Base-by-base conservation (phyloP, 2,329 filamentous ascomycete species). In the Botrytis byssoidea region DNA sequence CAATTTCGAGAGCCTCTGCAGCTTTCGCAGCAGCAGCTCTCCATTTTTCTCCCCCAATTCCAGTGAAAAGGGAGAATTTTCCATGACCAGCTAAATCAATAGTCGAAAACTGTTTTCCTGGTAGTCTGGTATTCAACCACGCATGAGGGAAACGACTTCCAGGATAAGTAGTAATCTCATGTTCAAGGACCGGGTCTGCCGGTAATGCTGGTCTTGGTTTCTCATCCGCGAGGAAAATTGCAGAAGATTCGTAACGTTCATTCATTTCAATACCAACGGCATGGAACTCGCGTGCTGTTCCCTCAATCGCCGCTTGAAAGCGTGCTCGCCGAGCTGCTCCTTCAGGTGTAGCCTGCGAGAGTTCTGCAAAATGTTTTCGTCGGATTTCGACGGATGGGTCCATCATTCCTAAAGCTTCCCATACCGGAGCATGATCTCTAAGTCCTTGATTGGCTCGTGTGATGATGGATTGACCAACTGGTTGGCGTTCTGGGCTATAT, bases 371-470 rank as follows among this genome's bases (percentile, higher is more conserved):
- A 8, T 71, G 44, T 16, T 77, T 76, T 67, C 65, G 71, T 16
- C 76, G 67, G 14, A 77, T 60, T 7, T 78, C 78, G 25, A 79
- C 14, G 2, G 70, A 72, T 40, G 77, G 71, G 1, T 70, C 51
- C 68, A 83, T 77, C 76, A 85, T 82, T 3, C 86, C 86, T 3
- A 88, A 81, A 4, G 84, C 82, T 63, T 83, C 80, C 82, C 83
- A 86, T 51, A 87, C 81, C 5, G 80, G 81, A 0, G 77, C 73
- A 76, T 90, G 88, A 66, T 88, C 86, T 10, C 61, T n/a, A 35
- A 68, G 5, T 16, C 85, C 86, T 76, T 89, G 83, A 78, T 91
- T 91, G 14, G 89, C 88, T 3, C 88, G 84, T 7, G 83, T 59
- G 29, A 72, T 35, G 9, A 72, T 4, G 2, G 70, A 84, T 63